These are phyloP conservation scores for Aspergillus asperescens DNA, from an alignment of 495 filamentous ascomycete genomes.

Conservation along the genomic window DNA sequence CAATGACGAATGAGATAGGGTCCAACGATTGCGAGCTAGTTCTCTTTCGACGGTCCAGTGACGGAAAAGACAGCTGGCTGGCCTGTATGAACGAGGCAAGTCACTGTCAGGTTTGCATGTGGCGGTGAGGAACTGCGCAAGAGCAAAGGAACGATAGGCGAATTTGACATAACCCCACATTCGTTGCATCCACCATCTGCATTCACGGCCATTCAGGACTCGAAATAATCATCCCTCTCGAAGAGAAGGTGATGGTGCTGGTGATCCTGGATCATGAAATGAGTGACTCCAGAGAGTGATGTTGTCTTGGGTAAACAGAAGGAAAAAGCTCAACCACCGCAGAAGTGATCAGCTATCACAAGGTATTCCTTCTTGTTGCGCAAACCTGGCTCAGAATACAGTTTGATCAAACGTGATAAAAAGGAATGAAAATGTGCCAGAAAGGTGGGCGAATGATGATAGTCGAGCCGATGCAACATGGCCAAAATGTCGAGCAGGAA, in stretches of 20 bases:
- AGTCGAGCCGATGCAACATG: conserved; percentile 8
- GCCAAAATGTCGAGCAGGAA: conserved; percentile 17
- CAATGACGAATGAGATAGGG: not conserved
- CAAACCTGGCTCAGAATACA: not conserved
- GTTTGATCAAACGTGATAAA: not conserved
- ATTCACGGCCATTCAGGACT: conserved; percentile 8
- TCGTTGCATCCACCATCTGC: conserved; percentile 18
- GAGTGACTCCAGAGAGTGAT: not conserved
- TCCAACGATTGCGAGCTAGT: not conserved
- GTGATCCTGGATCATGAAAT: conserved; percentile 6
- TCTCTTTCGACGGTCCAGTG: conserved; percentile 18
- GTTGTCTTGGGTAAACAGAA: not conserved
- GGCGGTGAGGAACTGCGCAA: conserved; percentile 36
- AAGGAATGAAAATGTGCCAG: not conserved
- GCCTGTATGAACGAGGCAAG: conserved; percentile 20
- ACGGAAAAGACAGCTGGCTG: conserved; percentile 28
- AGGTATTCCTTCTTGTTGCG: not conserved
- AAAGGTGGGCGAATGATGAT: not conserved
- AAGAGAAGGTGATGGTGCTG: conserved; percentile 2
- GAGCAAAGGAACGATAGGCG: conserved; percentile 32
- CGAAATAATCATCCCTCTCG: not conserved
- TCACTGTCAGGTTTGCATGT: conserved; percentile 29
- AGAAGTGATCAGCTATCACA: not conserved
- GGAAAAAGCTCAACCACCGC: not conserved
- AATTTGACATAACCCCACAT: conserved; percentile 36